These are phyloP conservation scores for Chlamydomonas sphaeroides DNA, from an alignment of 139 green algal species.

Conservation along the genomic window DNA sequence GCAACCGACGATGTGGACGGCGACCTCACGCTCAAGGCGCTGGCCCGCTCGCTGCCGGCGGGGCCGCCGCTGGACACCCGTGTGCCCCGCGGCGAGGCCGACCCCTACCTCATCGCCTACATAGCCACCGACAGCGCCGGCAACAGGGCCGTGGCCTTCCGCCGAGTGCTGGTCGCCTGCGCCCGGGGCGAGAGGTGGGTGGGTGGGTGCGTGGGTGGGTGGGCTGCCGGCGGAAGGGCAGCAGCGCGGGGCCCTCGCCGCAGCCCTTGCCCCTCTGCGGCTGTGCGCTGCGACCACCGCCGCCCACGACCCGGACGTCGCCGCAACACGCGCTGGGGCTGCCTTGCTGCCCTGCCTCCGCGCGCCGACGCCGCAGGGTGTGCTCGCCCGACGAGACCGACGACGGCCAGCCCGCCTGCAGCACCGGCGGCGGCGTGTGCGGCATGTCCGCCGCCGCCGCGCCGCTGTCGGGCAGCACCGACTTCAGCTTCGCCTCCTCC, in stretches of 20 bases:
- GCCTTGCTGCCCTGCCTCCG: too few relatives aligned
- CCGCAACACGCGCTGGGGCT: too few relatives aligned
- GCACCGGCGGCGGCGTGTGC: conserved; percentile 14
- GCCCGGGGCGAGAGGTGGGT: background rate
- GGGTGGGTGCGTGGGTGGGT: too few relatives aligned
- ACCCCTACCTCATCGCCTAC: conserved; percentile 39
- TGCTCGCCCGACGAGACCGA: background rate
- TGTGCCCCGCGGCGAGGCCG: background rate
- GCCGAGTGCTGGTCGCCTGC: conserved; percentile 37
- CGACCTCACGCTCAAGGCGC: background rate
- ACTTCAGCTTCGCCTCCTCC: background rate
- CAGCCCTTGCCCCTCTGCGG: too few relatives aligned
- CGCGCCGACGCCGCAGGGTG: too few relatives aligned
- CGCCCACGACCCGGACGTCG: too few relatives aligned
- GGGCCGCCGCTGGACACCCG: background rate
- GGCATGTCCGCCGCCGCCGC: background rate
- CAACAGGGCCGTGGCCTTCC: conserved; percentile 32
- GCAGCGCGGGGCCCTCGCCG: too few relatives aligned
- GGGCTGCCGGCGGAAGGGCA: too few relatives aligned
- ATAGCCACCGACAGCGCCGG: background rate
- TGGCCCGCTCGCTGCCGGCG: background rate
- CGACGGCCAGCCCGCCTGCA: conserved; percentile 1
- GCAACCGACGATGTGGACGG: conserved; percentile 31
- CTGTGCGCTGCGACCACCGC: too few relatives aligned
- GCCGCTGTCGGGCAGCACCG: too few relatives aligned